Evolutionary conservation across 441 rosid species (phyloP).

Genomic region (Omphalea diandra): DNA sequence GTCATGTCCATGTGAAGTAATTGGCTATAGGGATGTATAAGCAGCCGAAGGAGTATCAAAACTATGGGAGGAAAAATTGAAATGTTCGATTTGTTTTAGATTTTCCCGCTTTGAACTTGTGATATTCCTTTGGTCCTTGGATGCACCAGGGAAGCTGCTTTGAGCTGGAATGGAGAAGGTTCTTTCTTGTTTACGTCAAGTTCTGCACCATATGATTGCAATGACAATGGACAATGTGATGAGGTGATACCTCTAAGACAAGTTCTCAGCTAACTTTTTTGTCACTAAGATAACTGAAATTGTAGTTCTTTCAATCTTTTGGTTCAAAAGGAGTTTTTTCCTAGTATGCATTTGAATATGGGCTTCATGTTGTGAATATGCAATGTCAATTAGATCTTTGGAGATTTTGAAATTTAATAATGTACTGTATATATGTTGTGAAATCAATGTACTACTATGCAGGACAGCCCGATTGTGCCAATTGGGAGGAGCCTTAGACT

Average conservation of each 20-base stretch:
- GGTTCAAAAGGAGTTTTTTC: conserved; percentile 7
- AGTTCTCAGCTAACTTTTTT: conserved; percentile 13
- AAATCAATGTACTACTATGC: conserved; percentile 24
- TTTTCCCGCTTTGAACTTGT: not conserved
- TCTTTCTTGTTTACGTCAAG: conserved; percentile 87
- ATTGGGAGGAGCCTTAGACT: conserved; percentile 79
- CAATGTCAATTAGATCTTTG: not conserved
- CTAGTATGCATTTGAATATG: not conserved
- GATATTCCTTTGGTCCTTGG: conserved; percentile 15
- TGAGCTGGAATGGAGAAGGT: conserved; percentile 87
- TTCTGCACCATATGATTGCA: conserved; percentile 77
- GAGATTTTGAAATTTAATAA: not conserved
- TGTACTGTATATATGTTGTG: not conserved
- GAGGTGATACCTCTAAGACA: conserved; percentile 50
- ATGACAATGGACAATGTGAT: conserved; percentile 68
- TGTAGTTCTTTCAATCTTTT: not conserved
- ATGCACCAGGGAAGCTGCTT: conserved; percentile 62
- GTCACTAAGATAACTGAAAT: not conserved
- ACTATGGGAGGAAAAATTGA: not conserved
- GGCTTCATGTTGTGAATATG: not conserved
- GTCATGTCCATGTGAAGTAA: not conserved
- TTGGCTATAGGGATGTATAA: not conserved
- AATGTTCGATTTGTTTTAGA: not conserved
- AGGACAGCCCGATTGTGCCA: conserved; percentile 80
- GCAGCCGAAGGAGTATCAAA: not conserved